Evolutionary conservation across 192 early-diverging fungal genomes (phyloP).

Genomic region (Allomyces macrogynus): DNA sequence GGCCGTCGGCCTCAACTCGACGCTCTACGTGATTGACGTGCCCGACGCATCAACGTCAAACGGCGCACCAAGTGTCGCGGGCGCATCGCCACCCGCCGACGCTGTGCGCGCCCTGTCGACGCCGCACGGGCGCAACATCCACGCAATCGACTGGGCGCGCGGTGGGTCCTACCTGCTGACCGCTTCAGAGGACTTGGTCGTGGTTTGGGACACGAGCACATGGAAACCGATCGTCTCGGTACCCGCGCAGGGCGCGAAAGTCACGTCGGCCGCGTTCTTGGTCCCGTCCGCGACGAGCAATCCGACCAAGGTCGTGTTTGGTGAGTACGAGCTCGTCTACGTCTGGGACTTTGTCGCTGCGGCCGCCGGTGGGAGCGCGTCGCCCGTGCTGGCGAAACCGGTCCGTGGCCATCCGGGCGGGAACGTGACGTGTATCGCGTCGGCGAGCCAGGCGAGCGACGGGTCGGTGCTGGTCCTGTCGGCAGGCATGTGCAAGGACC

Average conservation of each 20-base stretch:
- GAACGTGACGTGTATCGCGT: background rate
- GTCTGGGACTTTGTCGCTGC: background rate
- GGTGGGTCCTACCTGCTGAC: conserved; percentile 3
- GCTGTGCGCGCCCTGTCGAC: background rate
- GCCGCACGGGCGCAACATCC: conserved; percentile 2
- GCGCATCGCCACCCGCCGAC: background rate
- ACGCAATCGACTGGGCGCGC: conserved; percentile 1
- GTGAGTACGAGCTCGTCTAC: conserved; percentile 3
- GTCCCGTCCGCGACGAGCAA: background rate
- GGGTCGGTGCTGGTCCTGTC: background rate
- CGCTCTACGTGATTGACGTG: background rate
- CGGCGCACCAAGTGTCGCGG: no score
- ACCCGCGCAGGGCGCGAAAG: background rate
- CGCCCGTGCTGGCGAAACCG: background rate
- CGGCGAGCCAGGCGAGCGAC: background rate
- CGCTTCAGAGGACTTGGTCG: conserved; percentile 1
- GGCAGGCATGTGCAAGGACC: no score
- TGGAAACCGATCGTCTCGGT: background rate
- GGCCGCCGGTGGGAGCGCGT: background rate
- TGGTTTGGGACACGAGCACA: background rate
- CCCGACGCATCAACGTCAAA: no score
- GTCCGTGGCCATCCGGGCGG: background rate
- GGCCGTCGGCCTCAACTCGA: background rate
- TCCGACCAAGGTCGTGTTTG: conserved; percentile 3
- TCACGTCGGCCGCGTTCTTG: background rate